Conservation (phyloP, 306 rosid genomes). For the Acacia crassicarpa region DNA sequence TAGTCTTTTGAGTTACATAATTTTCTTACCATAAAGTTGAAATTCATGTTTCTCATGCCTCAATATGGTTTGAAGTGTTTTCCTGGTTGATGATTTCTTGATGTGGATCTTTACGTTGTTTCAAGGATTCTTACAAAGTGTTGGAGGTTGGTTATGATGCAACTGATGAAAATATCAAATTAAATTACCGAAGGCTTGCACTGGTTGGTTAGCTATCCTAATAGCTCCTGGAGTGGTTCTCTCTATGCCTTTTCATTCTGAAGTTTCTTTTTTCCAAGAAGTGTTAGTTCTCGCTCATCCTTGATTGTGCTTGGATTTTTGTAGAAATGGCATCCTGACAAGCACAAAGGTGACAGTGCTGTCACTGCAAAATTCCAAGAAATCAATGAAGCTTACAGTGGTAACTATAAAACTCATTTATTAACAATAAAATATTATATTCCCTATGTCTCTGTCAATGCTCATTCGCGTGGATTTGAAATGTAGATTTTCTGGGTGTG, state of each 20-base stretch:
- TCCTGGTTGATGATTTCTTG: constrained; percentile 22
- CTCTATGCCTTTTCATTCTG: neutral
- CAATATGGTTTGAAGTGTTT: too few relatives aligned
- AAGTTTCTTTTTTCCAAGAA: neutral
- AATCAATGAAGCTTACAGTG: constrained; percentile 74
- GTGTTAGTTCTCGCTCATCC: constrained; percentile 27
- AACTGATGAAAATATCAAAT: constrained; percentile 64
- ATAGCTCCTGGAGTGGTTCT: constrained; percentile 20
- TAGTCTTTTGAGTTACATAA: neutral
- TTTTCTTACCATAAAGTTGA: neutral
- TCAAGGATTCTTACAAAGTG: constrained; percentile 67
- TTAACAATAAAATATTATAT: neutral
- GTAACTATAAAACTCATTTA: constrained; percentile 33
- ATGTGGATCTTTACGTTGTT: constrained; percentile 25
- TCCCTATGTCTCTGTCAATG: neutral
- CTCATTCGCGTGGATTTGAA: constrained; percentile 1
- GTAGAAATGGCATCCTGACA: constrained; percentile 89
- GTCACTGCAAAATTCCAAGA: constrained; percentile 74
- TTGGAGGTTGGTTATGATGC: constrained; percentile 82
- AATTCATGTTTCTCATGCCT: neutral
- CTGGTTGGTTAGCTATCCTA: constrained; percentile 51
- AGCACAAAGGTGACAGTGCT: constrained; percentile 55
- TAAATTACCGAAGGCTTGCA: constrained; percentile 71
- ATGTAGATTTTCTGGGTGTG: constrained; percentile 8
- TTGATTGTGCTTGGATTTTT: constrained; percentile 33